Percentiles rank a stretch among this genome's conserved stretches.
Conservation (phyloP, 768 basidiomycete species). For the Atractiella rhizophila region DNA sequence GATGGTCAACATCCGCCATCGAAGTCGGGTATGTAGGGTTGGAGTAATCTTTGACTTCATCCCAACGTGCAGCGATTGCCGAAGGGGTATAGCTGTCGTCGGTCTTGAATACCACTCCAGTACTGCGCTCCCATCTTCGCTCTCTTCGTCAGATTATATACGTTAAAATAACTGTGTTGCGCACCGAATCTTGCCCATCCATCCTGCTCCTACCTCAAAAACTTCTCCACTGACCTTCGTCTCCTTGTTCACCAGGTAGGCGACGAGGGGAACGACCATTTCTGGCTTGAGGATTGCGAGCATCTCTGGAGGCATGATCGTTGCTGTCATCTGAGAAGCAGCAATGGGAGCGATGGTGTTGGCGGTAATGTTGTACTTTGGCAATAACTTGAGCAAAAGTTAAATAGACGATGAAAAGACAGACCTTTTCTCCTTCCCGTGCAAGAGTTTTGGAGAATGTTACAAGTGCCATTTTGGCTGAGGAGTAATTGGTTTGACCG, state of each 20-base stretch:
- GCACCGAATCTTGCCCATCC: slow-evolving; percentile 62
- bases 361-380: slow-evolving; percentile 38
- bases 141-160: too few species aligned
- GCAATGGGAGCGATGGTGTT: slow-evolving; percentile 83
- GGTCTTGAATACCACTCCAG: slow-evolving; percentile 66
- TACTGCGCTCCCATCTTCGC: slow-evolving; percentile 83
- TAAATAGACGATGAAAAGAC: background rate
- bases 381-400: background rate
- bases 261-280: slow-evolving; percentile 77
- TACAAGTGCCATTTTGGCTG: slow-evolving; percentile 88
- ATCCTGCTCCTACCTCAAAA: slow-evolving; percentile 85
- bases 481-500: slow-evolving; percentile 91
- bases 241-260: slow-evolving; percentile 34
- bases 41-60: slow-evolving; percentile 52
- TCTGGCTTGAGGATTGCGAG: slow-evolving; percentile 46
- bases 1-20: slow-evolving; percentile 34
- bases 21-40: slow-evolving; percentile 41
- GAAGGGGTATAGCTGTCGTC: slow-evolving; percentile 79
- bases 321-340: slow-evolving; percentile 82
- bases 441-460: slow-evolving; percentile 82
- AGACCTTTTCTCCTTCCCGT: slow-evolving; percentile 52
- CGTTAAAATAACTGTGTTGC: too few species aligned
- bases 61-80: slow-evolving; percentile 67
- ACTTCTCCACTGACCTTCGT: slow-evolving; percentile 43
- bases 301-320: slow-evolving; percentile 71